Conservation (phyloP, 108 stramenopile species). For the Pseudonitzschia pungens region DNA sequence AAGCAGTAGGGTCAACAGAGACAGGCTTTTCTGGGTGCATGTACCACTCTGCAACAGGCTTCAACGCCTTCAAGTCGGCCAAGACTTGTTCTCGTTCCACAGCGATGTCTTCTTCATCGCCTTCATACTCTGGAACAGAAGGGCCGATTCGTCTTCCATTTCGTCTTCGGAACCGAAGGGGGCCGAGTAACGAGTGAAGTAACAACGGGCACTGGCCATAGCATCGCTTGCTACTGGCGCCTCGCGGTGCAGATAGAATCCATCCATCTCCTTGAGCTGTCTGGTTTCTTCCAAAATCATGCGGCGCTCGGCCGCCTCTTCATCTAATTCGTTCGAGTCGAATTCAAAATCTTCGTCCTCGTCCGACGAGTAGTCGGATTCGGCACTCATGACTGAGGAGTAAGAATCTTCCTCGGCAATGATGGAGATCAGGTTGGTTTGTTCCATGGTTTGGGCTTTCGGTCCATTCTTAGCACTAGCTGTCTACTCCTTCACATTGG, state of each 20-base stretch:
- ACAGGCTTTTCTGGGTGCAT: constrained; percentile 42
- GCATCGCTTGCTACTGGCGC: constrained; percentile 41
- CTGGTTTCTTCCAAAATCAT: constrained; percentile 66
- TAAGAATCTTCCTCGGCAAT: constrained; percentile 21
- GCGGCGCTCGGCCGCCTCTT: constrained; percentile 52
- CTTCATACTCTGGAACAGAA: constrained; percentile 23
- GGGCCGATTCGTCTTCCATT: constrained; percentile 43
- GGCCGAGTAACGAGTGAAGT: constrained; percentile 52
- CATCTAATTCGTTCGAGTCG: constrained; percentile 29
- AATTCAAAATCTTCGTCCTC: constrained; percentile 43
- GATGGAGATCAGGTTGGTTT: constrained; percentile 32
- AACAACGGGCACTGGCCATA: constrained; percentile 47
- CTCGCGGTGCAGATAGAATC: constrained; percentile 65
- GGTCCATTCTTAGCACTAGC: constrained; percentile 51
- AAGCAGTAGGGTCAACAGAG: constrained; percentile 30
- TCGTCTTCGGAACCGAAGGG: constrained; percentile 42
- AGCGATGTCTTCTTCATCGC: constrained; percentile 2
- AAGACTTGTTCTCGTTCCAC: constrained; percentile 25
- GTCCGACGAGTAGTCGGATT: constrained; percentile 17
- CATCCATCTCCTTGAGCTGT: constrained; percentile 55
- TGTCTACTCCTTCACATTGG: constrained; percentile 13
- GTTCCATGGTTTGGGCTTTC: constrained; percentile 31
- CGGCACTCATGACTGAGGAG: constrained; percentile 1
- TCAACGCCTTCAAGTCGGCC: constrained; percentile 23
- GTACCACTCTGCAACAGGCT: constrained; percentile 26